Base-by-base conservation (phyloP, 2,329 filamentous ascomycete genomes). In the Hypoxylon rubiginosum region DNA sequence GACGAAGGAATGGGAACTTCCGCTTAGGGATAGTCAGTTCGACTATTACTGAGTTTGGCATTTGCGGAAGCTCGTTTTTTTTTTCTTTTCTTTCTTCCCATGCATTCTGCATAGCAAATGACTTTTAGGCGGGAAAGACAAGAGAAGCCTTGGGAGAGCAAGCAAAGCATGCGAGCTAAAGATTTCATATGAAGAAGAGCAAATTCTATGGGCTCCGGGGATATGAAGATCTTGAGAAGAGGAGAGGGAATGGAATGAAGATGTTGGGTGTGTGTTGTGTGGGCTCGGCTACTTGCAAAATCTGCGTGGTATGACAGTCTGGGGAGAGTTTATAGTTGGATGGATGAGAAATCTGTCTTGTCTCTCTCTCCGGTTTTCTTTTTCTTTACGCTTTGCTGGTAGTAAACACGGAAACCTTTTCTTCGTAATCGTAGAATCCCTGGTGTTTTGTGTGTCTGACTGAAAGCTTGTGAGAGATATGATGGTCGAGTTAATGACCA, bases 331-430 rank as follows among this genome's bases (percentile, higher is more conserved):
- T 54, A 66, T 36, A n/a, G 48, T 48, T 57, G 57, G 65, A 67
- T 67, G 68, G 48, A 63, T 58, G 56, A 67, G 64, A 58, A 63
- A 55, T 69, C 62, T 64, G 49, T 63, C 63, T 70, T 60, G 54
- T 65, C 62, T 57, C 54, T 52, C 46, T 57, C 58, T 62, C 62
- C 55, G 46, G 32, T 13, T 43, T 45, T 58, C 46, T 58, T 54
- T 50, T 66, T 60, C 34, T 56, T 45, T 58, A 62, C 39, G 24
- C 36, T n/a, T 26, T 67, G 56, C 61, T 67, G 50, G 50, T 64
- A 69, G 67, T 64, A 67, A 67, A 58, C 61, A 59, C 39, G 36
- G 28, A 63, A 53, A 43, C n/a, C 17, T 43, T 45, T 41, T 52
- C n/a, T 9, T 52, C 36, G n/a, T 45, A 34, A 2, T 4, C 15